phyloP scores from a whole-genome alignment of 1,139 yeast genomes.

The Taiozyma sp. region DNA sequence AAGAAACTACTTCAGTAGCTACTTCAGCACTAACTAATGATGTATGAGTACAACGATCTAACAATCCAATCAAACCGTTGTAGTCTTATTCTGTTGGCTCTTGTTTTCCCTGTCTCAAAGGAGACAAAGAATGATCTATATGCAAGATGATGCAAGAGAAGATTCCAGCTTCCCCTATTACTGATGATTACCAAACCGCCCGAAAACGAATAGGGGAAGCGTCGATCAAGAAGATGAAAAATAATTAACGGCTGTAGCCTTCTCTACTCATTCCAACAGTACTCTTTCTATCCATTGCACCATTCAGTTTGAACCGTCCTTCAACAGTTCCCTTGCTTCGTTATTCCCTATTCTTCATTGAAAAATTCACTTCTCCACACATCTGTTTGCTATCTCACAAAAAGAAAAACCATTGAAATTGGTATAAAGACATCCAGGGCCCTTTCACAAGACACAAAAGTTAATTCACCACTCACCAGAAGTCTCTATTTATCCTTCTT shows the following conservation, averaged over 20 bases:
- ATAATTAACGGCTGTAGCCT: neutral
- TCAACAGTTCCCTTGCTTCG: neutral
- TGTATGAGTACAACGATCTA: neutral
- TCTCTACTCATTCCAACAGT: neutral
- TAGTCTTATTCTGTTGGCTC: neutral
- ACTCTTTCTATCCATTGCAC: neutral
- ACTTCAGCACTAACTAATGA: constrained; percentile 3
- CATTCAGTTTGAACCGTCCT: neutral
- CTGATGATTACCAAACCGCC: neutral
- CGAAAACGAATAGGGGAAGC: neutral
- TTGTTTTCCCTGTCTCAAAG: neutral
- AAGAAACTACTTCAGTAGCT: constrained; percentile 11
- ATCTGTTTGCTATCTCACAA: neutral
- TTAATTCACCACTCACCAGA: too few relatives aligned
- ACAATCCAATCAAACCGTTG: too few relatives aligned
- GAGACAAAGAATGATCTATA: neutral
- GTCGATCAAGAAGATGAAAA: neutral
- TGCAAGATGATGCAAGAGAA: neutral
- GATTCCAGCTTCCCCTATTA: neutral
- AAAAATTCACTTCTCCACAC: neutral
- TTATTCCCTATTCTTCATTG: neutral
- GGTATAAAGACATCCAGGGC: neutral
- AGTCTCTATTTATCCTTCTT: too few relatives aligned
- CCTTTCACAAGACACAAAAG: neutral
- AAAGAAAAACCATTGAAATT: neutral